phyloP scores from a whole-genome alignment of 176 grass and related monocot species.

The Phragmites australis region DNA sequence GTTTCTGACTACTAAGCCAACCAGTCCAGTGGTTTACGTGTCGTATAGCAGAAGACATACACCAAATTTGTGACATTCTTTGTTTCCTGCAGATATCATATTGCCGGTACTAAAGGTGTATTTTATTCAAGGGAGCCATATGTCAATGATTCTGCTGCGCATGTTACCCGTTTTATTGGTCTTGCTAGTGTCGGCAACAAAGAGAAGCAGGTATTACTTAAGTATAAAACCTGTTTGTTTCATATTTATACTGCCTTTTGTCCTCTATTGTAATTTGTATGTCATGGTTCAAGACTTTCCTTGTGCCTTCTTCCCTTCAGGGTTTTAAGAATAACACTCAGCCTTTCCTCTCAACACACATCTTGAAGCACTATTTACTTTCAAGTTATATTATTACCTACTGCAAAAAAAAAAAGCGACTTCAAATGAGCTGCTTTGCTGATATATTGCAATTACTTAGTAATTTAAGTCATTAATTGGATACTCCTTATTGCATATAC shows the following conservation, averaged over 20 bases:
- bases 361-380: slow-evolving; percentile 9
- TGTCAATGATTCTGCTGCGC: slow-evolving; percentile 62
- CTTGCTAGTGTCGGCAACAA: slow-evolving; percentile 92
- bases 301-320: background rate
- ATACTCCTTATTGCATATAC: slow-evolving; percentile 34
- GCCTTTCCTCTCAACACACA: background rate
- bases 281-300: background rate
- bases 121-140: slow-evolving; percentile 93
- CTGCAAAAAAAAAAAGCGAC: background rate
- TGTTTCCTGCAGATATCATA: slow-evolving; percentile 73
- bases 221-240: background rate
- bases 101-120: slow-evolving; percentile 83
- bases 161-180: slow-evolving; percentile 90
- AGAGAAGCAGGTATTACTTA: slow-evolving; percentile 76
- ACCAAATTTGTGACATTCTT: background rate
- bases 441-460: background rate
- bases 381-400: slow-evolving; percentile 26
- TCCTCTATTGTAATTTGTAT: background rate
- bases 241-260: slow-evolving; percentile 22
- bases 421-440: slow-evolving; percentile 16
- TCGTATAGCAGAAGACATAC: background rate
- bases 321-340: background rate
- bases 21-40: background rate
- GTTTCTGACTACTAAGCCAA: background rate
- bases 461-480: slow-evolving; percentile 40